Conservation (phyloP, 2,329 filamentous ascomycete species). For the Volutella citrinella region DNA sequence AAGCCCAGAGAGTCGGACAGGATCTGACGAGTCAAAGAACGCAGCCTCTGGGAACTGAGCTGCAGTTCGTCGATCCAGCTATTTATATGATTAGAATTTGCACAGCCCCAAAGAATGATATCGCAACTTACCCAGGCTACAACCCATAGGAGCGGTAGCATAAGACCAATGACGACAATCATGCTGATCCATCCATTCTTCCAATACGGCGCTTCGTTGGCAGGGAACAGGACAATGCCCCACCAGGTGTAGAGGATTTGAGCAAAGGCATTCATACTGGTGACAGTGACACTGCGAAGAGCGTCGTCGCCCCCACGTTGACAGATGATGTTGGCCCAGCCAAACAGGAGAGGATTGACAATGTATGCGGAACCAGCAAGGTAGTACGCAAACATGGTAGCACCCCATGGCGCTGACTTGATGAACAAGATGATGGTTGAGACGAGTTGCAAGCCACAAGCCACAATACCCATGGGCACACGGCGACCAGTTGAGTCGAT, state of each 20-base stretch:
- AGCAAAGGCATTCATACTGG: conserved; percentile 38
- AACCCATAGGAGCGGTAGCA: too few species aligned
- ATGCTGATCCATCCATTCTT: conserved; percentile 26
- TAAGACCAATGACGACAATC: too few species aligned
- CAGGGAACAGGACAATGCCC: conserved; percentile 41
- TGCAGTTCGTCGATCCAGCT: too few species aligned
- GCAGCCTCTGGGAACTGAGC: too few species aligned
- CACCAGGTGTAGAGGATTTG: conserved; percentile 42
- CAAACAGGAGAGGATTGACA: conserved; percentile 24
- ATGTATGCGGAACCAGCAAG: conserved; percentile 21
- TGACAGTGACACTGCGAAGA: conserved; percentile 35
- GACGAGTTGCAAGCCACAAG: conserved; percentile 15
- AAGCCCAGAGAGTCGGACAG: too few species aligned
- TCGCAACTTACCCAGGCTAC: too few species aligned
- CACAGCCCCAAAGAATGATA: too few species aligned
- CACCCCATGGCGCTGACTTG: conserved; percentile 13
- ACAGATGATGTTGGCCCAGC: conserved; percentile 24
- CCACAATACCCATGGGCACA: conserved; percentile 12
- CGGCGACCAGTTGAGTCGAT: conserved; percentile 19
- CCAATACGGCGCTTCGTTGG: conserved; percentile 41
- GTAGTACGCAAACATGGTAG: conserved; percentile 21
- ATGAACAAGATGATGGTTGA: conserved; percentile 19
- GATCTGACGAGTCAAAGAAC: too few species aligned
- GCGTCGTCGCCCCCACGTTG: conserved; percentile 35
- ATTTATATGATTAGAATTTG: too few species aligned